A percentile compares a stretch with the other conserved stretches of the same genome.
Evolutionary conservation across 306 rosid genomes (phyloP).

Genomic region (Castanospermum australe): DNA sequence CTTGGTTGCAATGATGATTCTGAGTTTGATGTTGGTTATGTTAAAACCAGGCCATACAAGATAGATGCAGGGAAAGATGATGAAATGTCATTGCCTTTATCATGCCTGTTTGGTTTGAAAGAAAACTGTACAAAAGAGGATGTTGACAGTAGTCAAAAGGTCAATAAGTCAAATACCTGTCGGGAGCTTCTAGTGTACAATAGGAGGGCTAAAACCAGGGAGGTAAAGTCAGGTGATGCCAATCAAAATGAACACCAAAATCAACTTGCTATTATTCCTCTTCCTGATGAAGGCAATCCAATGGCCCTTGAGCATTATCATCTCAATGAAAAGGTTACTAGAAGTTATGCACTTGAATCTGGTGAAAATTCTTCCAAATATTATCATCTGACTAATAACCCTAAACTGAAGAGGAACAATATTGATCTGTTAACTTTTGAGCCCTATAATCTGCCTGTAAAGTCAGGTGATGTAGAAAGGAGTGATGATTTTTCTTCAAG

Average conservation of each 20-base stretch:
- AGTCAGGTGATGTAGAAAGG: slow-evolving; percentile 33
- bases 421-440: slow-evolving; percentile 25
- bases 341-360: slow-evolving; percentile 31
- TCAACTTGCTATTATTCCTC: slow-evolving; percentile 60
- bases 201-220: slow-evolving; percentile 21
- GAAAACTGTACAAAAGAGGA: slow-evolving; percentile 22
- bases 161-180: not conserved
- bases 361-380: slow-evolving; percentile 37
- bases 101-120: slow-evolving; percentile 41
- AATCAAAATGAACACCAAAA: slow-evolving; percentile 25
- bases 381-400: slow-evolving; percentile 28
- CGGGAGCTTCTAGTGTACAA: slow-evolving; percentile 34
- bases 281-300: slow-evolving; percentile 37
- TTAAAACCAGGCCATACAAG: slow-evolving; percentile 56
- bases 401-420: slow-evolving; percentile 37
- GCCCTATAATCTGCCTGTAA: slow-evolving; percentile 7
- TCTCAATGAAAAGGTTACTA: slow-evolving; percentile 22
- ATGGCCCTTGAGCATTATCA: slow-evolving; percentile 36
- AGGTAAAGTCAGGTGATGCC: slow-evolving; percentile 31
- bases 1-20: slow-evolving; percentile 54
- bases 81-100: slow-evolving; percentile 62
- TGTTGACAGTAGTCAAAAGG: slow-evolving; percentile 13
- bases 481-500: slow-evolving; percentile 29
- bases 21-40: slow-evolving; percentile 60
- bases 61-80: slow-evolving; percentile 46